Evolutionary conservation across 2,329 filamentous ascomycete species (phyloP).

Genomic region (Parasarocladium wereldwijsianum): DNA sequence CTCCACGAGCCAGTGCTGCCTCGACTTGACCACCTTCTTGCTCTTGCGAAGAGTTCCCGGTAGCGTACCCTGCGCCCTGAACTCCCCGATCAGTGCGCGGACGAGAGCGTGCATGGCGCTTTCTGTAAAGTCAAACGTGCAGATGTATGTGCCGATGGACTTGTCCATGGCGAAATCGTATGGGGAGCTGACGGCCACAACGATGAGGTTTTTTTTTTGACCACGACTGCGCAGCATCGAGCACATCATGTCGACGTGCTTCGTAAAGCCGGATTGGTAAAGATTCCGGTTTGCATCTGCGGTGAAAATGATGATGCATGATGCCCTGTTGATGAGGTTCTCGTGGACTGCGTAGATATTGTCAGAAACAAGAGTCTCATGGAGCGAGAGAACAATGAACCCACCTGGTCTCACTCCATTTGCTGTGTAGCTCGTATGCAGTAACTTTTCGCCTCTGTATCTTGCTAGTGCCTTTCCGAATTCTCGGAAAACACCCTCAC

Average conservation of each 20-base stretch:
- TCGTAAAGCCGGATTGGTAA: conserved; percentile 89
- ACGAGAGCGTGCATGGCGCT: conserved; percentile 76
- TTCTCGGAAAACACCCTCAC: conserved; percentile 83
- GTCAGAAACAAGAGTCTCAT: background rate
- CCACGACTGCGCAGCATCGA: conserved; percentile 63
- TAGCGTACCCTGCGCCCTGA: conserved; percentile 41
- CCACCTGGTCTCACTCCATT: conserved; percentile 70
- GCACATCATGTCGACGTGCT: conserved; percentile 92
- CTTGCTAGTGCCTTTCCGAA: conserved; percentile 78
- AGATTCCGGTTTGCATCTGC: conserved; percentile 89
- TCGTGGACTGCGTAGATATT: conserved; percentile 51
- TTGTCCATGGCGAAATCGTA: conserved; percentile 95
- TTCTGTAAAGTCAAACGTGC: conserved; percentile 93
- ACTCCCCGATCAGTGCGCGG: conserved; percentile 69
- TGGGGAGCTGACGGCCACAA: conserved; percentile 85
- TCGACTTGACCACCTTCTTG: conserved; percentile 75
- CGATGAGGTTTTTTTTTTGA: conserved; percentile 78
- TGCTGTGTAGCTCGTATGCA: conserved; percentile 90
- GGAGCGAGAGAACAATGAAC: conserved; percentile 6
- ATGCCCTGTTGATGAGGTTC: conserved; percentile 76
- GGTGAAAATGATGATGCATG: conserved; percentile 78
- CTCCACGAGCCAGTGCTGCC: conserved; percentile 90
- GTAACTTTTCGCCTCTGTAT: conserved; percentile 68
- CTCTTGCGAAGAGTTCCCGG: conserved; percentile 71
- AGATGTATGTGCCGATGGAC: conserved; percentile 80